These are phyloP conservation scores for Drechslerella stenobrocha DNA, from an alignment of 2,329 filamentous ascomycete genomes.

Conservation along the genomic window DNA sequence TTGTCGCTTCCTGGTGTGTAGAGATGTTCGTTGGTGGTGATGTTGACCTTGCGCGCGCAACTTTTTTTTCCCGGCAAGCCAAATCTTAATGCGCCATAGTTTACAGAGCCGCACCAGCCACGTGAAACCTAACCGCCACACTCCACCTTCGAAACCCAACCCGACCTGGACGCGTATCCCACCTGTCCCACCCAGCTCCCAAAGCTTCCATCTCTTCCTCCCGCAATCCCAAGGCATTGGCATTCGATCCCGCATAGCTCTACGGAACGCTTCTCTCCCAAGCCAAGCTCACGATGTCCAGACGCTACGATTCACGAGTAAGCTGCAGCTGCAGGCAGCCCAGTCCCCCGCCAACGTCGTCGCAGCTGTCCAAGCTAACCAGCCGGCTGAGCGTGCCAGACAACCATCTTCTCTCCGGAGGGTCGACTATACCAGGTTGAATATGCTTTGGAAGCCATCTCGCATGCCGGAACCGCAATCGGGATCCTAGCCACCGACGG, in stretches of 20 bases:
- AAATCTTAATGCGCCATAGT: slow-evolving; percentile 16
- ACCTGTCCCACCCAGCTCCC: slow-evolving; percentile 23
- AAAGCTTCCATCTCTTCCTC: slow-evolving; percentile 28
- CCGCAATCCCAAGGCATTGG: slow-evolving; percentile 36
- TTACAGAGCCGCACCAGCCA: slow-evolving; percentile 19
- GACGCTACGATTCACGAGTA: slow-evolving; percentile 96
- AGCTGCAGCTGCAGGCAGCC: slow-evolving; percentile 56
- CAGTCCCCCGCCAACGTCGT: slow-evolving; percentile 38
- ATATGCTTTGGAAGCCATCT: slow-evolving; percentile 98
- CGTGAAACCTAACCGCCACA: slow-evolving; percentile 27
- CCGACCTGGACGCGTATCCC: slow-evolving; percentile 48
- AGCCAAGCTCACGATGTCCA: slow-evolving; percentile 71
- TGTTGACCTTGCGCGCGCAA: slow-evolving; percentile 26
- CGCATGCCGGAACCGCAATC: slow-evolving; percentile 93
- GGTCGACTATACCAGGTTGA: slow-evolving; percentile 98
- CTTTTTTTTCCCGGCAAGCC: slow-evolving; percentile 20
- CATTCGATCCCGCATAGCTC: slow-evolving; percentile 11
- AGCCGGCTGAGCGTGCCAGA: slow-evolving; percentile 61
- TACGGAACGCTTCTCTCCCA: not conserved
- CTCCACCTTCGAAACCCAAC: slow-evolving; percentile 49
- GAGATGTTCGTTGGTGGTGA: slow-evolving; percentile 13
- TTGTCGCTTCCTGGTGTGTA: slow-evolving; percentile 54
- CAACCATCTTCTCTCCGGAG: slow-evolving; percentile 99
- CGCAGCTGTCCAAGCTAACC: slow-evolving; percentile 13
- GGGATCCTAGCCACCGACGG: slow-evolving; percentile 97